Evolutionary conservation across 1,284 basidiomycete species (phyloP).

Genomic region (Naganishia cerealis): DNA sequence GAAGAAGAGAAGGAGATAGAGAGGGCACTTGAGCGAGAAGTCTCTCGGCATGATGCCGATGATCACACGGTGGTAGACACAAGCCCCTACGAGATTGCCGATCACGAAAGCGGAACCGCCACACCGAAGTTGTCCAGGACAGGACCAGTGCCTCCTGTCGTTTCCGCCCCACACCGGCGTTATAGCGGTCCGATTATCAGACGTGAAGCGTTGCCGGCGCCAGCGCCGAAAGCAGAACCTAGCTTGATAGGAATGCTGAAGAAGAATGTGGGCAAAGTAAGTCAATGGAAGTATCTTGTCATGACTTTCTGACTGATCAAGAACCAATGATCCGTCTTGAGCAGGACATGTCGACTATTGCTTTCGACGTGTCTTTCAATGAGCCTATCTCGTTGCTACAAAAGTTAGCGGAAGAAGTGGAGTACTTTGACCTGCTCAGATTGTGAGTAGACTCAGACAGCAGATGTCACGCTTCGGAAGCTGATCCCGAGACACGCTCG

Average conservation of each 20-base stretch:
- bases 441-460: slow-evolving; percentile 30
- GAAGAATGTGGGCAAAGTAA: slow-evolving; percentile 80
- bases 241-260: slow-evolving; percentile 81
- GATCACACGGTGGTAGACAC: slow-evolving; percentile 1
- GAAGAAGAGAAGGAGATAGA: slow-evolving; percentile 16
- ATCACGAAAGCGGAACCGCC: not conserved
- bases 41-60: slow-evolving; percentile 9
- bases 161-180: not conserved
- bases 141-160: not conserved
- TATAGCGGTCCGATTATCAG: slow-evolving; percentile 40
- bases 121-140: not conserved
- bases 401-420: slow-evolving; percentile 71
- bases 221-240: slow-evolving; percentile 70
- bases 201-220: slow-evolving; percentile 65
- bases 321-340: not conserved
- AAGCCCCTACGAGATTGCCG: not conserved
- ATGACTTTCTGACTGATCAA: not conserved
- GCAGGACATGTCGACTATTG: slow-evolving; percentile 73
- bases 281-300: not conserved
- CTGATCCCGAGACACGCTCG: not conserved
- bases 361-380: slow-evolving; percentile 83
- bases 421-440: slow-evolving; percentile 70
- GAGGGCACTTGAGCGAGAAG: slow-evolving; percentile 16
- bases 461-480: not conserved
- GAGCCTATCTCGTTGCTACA: slow-evolving; percentile 81